Evolutionary conservation across 192 early-diverging fungal species (phyloP).

Genomic region (Chytriomyces sp.): DNA sequence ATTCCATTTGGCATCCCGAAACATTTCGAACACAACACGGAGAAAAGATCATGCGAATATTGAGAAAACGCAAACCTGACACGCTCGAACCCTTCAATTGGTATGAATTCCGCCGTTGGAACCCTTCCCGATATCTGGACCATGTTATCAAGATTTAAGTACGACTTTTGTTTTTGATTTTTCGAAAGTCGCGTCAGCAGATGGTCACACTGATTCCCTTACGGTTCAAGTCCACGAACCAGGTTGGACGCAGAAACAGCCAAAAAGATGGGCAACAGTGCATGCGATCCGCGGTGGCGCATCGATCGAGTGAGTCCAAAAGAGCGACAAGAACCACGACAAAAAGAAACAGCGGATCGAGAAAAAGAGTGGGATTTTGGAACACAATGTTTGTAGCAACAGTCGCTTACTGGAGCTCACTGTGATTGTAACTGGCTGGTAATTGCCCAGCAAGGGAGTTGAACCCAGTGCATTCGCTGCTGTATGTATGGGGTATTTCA

Average conservation of each 20-base stretch:
- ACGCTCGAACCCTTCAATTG: slow-evolving; percentile 40
- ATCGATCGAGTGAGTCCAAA: slow-evolving; percentile 48
- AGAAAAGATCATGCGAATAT: no score
- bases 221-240: slow-evolving; percentile 44
- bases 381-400: slow-evolving; percentile 43
- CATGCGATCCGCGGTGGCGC: slow-evolving; percentile 41
- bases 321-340: slow-evolving; percentile 34
- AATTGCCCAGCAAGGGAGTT: no score
- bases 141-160: no score
- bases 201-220: slow-evolving; percentile 50
- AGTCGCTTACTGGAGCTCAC: background rate
- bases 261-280: slow-evolving; percentile 48
- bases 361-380: slow-evolving; percentile 53
- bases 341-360: slow-evolving; percentile 22
- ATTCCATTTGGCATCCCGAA: slow-evolving; percentile 45
- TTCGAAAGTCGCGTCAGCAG: slow-evolving; percentile 32
- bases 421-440: no score
- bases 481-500: no score
- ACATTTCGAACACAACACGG: no score
- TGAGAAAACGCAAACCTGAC: slow-evolving; percentile 18
- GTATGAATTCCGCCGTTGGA: slow-evolving; percentile 52
- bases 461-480: no score
- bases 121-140: background rate
- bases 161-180: background rate
- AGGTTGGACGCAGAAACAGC: slow-evolving; percentile 33